These are phyloP conservation scores for Botrytis squamosa DNA, from an alignment of 2,329 filamentous ascomycete genomes.

Conservation along the genomic window DNA sequence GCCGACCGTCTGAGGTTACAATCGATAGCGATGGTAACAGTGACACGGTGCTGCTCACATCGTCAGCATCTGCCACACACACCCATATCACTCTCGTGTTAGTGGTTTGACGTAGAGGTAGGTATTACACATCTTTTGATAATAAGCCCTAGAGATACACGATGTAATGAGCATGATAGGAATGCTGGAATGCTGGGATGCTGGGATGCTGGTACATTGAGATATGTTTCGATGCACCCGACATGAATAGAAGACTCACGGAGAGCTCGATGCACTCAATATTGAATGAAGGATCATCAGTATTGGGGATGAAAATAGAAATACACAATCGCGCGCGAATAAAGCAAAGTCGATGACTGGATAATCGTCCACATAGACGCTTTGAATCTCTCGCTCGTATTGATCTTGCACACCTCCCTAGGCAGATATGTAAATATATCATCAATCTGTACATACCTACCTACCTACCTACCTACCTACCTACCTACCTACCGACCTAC, in stretches of 20 bases:
- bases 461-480: background rate
- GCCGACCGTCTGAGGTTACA: constrained; percentile 18
- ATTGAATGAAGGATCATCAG: background rate
- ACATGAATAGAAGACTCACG: background rate
- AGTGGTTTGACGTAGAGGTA: background rate
- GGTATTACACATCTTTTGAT: background rate
- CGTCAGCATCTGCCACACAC: constrained; percentile 17
- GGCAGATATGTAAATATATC: background rate
- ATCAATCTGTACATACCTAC: background rate
- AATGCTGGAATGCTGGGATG: background rate
- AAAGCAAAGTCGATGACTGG: background rate
- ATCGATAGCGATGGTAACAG: background rate
- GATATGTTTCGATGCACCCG: background rate
- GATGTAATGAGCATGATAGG: background rate
- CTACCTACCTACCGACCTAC: background rate
- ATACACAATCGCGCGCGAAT: background rate
- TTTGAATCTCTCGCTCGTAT: background rate
- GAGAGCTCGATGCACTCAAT: background rate
- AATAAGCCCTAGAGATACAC: background rate
- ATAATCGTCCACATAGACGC: background rate
- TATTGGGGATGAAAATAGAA: background rate
- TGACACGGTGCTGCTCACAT: background rate
- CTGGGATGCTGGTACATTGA: background rate
- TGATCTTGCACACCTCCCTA: background rate
- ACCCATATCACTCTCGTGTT: background rate